Evolutionary conservation across 1,139 yeast species (phyloP).

Genomic region (Hemisphaericaspora xylofermentans): DNA sequence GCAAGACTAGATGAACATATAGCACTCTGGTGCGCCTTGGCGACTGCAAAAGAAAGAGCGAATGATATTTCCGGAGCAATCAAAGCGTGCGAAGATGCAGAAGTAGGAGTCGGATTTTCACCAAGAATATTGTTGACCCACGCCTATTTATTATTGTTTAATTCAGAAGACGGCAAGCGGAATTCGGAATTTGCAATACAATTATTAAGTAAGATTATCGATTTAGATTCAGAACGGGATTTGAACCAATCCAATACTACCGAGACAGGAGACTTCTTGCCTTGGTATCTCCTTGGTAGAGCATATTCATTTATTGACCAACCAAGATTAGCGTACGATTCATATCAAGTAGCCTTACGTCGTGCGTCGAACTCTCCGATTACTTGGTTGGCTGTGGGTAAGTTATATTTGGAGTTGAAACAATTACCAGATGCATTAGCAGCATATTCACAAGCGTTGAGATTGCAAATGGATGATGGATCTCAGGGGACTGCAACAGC

Average conservation of each 20-base stretch:
- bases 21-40: constrained; percentile 52
- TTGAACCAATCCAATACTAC: constrained; percentile 12
- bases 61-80: constrained; percentile 49
- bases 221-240: constrained; percentile 25
- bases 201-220: constrained; percentile 36
- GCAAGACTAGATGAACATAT: constrained; percentile 46
- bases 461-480: constrained; percentile 50
- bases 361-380: constrained; percentile 55
- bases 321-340: constrained; percentile 56
- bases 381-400: constrained; percentile 68
- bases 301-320: constrained; percentile 48
- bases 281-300: constrained; percentile 57
- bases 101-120: constrained; percentile 41
- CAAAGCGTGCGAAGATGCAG: constrained; percentile 48
- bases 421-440: constrained; percentile 66
- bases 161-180: constrained; percentile 10
- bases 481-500: constrained; percentile 56
- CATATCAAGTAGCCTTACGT: constrained; percentile 56
- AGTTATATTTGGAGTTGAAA: constrained; percentile 54
- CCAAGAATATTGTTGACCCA: constrained; percentile 48
- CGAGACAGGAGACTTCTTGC: constrained; percentile 44
- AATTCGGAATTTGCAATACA: constrained; percentile 31
- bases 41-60: constrained; percentile 50
- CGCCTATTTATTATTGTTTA: constrained; percentile 43
- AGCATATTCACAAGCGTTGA: constrained; percentile 64